Evolutionary conservation across 2,329 filamentous ascomycete genomes (phyloP).

Genomic region (Emergomyces orientalis): DNA sequence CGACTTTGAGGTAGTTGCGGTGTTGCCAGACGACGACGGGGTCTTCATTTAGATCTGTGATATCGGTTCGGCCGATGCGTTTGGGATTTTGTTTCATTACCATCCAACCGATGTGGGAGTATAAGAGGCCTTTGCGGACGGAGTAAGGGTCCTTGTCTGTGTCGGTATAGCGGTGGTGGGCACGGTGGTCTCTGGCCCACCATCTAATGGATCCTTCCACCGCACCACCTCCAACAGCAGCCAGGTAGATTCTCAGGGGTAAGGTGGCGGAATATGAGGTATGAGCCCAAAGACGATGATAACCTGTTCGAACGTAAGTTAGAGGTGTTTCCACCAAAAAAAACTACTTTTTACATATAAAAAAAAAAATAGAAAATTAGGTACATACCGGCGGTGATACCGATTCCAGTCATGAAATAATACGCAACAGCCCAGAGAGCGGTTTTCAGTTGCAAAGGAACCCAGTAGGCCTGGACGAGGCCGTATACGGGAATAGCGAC

Average conservation of each 20-base stretch:
- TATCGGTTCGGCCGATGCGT: conserved; percentile 77
- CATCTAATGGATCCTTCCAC: conserved; percentile 79
- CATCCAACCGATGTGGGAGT: conserved; percentile 86
- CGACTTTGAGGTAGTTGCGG: conserved; percentile 72
- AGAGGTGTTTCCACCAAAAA: background rate
- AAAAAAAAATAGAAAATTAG: background rate
- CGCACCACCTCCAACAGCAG: conserved; percentile 69
- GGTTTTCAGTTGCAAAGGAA: conserved; percentile 63
- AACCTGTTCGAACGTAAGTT: conserved; percentile 39
- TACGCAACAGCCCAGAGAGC: conserved; percentile 64
- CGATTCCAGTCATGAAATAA: conserved; percentile 75
- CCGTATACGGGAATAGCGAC: conserved; percentile 66
- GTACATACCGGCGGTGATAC: conserved; percentile 62
- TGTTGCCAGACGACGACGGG: conserved; percentile 81
- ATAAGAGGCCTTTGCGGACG: conserved; percentile 76
- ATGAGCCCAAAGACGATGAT: conserved; percentile 80
- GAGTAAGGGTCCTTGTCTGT: conserved; percentile 89
- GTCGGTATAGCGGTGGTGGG: conserved; percentile 86
- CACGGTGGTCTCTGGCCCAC: conserved; percentile 81
- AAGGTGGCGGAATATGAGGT: conserved; percentile 68
- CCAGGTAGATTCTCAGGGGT: conserved; percentile 72
- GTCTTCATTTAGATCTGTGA: conserved; percentile 80
- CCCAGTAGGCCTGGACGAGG: conserved; percentile 66
- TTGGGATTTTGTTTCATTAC: conserved; percentile 89
- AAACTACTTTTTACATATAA: background rate